Evolutionary conservation across 371 early-diverging fungal genomes (phyloP).

Genomic region (Capillidium heterosporum): DNA sequence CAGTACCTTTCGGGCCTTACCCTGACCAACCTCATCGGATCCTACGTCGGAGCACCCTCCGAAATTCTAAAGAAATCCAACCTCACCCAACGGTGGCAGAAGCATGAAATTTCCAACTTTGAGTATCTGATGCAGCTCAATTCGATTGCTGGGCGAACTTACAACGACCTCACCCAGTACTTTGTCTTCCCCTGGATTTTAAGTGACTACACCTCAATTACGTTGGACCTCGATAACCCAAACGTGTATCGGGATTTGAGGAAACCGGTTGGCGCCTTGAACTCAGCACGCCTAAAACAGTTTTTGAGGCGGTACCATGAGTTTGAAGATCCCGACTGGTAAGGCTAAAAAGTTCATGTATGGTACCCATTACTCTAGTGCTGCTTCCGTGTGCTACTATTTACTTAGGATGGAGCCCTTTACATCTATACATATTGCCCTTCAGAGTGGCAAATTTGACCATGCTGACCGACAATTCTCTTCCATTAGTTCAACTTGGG

Average conservation of each 20-base stretch:
- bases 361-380: conserved; percentile 60
- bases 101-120: conserved; percentile 44
- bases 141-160: conserved; percentile 32
- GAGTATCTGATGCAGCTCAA: conserved; percentile 56
- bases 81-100: conserved; percentile 34
- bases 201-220: conserved; percentile 26
- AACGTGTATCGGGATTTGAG: conserved; percentile 40
- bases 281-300: conserved; percentile 27
- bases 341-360: conserved; percentile 38
- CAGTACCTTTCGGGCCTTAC: conserved; percentile 19
- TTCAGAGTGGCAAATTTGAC: conserved; percentile 60
- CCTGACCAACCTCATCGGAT: conserved; percentile 16
- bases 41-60: conserved; percentile 14
- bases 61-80: conserved; percentile 13
- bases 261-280: conserved; percentile 50
- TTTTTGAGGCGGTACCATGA: conserved; percentile 33
- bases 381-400: conserved; percentile 45
- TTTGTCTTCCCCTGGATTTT: conserved; percentile 32
- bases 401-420: conserved; percentile 52
- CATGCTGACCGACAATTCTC: conserved; percentile 38
- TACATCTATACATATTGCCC: conserved; percentile 38
- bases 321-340: conserved; percentile 45
- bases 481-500: conserved; percentile 18
- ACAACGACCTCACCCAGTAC: conserved; percentile 26
- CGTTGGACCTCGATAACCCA: conserved; percentile 33